These are phyloP conservation scores for Heterobasidion irregulare DNA, from an alignment of 1,284 basidiomycete species.

Conservation along the genomic window DNA sequence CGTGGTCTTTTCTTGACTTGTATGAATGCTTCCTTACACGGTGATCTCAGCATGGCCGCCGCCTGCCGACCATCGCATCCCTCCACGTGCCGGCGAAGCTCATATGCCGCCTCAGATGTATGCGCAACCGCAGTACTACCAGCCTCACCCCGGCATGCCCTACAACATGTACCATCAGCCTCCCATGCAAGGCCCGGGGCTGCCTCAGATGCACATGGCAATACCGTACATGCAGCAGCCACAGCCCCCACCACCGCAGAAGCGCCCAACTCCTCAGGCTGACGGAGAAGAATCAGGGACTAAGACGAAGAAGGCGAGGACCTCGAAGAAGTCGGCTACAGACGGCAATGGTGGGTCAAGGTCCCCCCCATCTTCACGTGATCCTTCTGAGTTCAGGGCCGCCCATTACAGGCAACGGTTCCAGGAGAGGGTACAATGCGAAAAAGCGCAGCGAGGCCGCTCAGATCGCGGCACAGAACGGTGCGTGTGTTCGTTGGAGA, in stretches of 20 bases:
- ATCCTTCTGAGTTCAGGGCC: conserved; percentile 7
- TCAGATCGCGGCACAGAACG: conserved; percentile 28
- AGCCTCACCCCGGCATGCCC: conserved; percentile 8
- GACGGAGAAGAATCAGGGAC: conserved; percentile 24
- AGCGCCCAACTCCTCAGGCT: conserved; percentile 26
- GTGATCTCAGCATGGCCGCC: conserved; percentile 33
- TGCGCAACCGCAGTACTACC: conserved; percentile 14
- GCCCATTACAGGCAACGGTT: conserved; percentile 26
- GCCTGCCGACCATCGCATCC: conserved; percentile 43
- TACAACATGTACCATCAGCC: neutral
- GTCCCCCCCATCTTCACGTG: neutral
- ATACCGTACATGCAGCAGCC: neutral
- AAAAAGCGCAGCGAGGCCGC: conserved; percentile 64
- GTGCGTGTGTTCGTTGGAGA: conserved; percentile 7
- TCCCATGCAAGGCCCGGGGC: neutral
- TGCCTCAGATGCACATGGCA: neutral
- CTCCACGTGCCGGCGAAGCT: conserved; percentile 33
- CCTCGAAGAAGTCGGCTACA: conserved; percentile 26
- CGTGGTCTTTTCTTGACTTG: conserved; percentile 6
- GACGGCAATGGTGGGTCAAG: conserved; percentile 10
- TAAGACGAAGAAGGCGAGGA: conserved; percentile 33
- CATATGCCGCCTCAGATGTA: conserved; percentile 10
- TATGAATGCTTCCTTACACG: neutral
- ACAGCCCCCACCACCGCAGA: conserved; percentile 16
- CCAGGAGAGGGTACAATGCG: conserved; percentile 55